Conservation (phyloP, 1,284 basidiomycete species). For the Trichosporon sp. region DNA sequence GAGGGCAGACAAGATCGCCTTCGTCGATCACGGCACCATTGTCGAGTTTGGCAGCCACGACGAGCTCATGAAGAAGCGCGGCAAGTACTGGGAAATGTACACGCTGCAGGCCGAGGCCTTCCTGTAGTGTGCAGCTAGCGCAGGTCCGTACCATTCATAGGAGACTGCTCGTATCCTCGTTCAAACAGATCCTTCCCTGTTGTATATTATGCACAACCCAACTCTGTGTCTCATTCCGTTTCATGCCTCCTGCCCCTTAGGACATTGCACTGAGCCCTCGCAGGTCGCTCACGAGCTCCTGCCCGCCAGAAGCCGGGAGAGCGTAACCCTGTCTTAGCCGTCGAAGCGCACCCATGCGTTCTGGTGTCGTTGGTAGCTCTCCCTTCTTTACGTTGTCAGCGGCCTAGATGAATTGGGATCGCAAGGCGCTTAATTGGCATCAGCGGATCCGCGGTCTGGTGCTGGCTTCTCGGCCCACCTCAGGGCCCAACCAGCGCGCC, state of each 20-base stretch:
- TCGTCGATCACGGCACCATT: slow-evolving; percentile 55
- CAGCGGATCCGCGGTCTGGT: not conserved
- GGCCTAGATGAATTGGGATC: not conserved
- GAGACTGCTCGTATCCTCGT: not conserved
- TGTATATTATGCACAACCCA: not conserved
- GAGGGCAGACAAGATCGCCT: slow-evolving; percentile 63
- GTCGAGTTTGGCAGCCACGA: slow-evolving; percentile 77
- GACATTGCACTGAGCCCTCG: too few relatives aligned
- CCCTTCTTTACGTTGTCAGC: not conserved
- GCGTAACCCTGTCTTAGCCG: not conserved
- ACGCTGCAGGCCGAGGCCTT: slow-evolving; percentile 38
- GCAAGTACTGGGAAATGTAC: slow-evolving; percentile 45
- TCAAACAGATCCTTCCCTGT: not conserved
- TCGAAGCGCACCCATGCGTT: not conserved
- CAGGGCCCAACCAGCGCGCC: not conserved
- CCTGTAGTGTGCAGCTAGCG: not conserved
- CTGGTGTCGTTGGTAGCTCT: not conserved
- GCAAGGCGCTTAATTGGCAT: not conserved
- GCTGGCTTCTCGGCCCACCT: not conserved
- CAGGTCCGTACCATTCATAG: not conserved
- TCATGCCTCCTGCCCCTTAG: too few relatives aligned
- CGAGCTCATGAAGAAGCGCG: slow-evolving; percentile 63
- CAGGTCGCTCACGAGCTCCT: too few relatives aligned
- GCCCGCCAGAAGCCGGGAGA: too few relatives aligned
- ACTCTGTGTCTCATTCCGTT: too few relatives aligned